Evolutionary conservation across 1,139 yeast genomes (phyloP).

Genomic region (Pichia norvegensis): DNA sequence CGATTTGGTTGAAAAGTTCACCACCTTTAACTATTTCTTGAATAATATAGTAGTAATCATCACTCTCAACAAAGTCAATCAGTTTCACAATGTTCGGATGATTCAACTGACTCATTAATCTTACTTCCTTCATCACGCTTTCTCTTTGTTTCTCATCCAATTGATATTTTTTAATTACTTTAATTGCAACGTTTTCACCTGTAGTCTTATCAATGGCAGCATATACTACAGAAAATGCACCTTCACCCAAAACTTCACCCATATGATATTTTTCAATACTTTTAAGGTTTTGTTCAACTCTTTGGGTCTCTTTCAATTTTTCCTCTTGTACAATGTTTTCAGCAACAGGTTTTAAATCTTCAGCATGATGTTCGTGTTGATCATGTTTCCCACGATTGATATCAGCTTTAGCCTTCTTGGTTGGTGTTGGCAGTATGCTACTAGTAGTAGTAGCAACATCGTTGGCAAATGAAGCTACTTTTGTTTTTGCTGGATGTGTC

Average conservation of each 20-base stretch:
- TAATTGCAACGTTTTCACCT: conserved; percentile 63
- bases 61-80: conserved; percentile 58
- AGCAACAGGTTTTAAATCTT: conserved; percentile 45
- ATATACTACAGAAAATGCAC: conserved; percentile 86
- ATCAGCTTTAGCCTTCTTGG: conserved; percentile 3
- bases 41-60: conserved; percentile 64
- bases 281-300: conserved; percentile 38
- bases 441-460: neutral
- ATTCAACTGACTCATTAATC: conserved; percentile 64
- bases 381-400: conserved; percentile 29
- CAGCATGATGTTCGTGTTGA: conserved; percentile 24
- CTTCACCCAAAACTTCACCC: conserved; percentile 59
- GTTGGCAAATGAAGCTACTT: neutral
- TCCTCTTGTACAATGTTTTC: conserved; percentile 60
- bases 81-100: conserved; percentile 72
- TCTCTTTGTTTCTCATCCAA: conserved; percentile 46
- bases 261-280: conserved; percentile 42
- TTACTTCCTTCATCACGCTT: conserved; percentile 73
- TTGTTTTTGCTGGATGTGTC: neutral
- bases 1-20: conserved; percentile 88
- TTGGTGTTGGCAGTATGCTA: neutral
- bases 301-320: conserved; percentile 30
- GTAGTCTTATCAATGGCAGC: conserved; percentile 50
- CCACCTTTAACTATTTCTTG: conserved; percentile 90
- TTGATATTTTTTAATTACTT: conserved; percentile 69